Percentiles rank a stretch among this genome's conserved stretches.
Evolutionary conservation across 2,329 filamentous ascomycete genomes (phyloP).

Genomic region (Fusarium chaquense): DNA sequence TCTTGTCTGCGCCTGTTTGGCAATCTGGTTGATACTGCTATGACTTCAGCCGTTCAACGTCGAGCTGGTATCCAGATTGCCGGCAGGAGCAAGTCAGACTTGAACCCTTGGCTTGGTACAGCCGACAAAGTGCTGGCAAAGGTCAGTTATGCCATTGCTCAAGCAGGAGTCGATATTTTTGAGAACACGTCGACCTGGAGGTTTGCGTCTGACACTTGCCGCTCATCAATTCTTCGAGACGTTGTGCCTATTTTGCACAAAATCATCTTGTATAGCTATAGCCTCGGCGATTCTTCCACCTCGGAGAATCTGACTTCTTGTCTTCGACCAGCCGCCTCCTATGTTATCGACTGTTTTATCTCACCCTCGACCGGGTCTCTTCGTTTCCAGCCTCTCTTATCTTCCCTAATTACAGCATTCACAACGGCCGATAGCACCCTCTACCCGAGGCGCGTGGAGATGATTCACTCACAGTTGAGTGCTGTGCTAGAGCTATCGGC

Average conservation of each 20-base stretch:
- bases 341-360: slow-evolving; percentile 82
- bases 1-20: slow-evolving; percentile 81
- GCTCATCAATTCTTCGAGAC: slow-evolving; percentile 74
- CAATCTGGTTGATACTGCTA: slow-evolving; percentile 79
- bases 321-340: slow-evolving; percentile 78
- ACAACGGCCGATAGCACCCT: slow-evolving; percentile 70
- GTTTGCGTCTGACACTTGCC: slow-evolving; percentile 76
- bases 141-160: slow-evolving; percentile 78
- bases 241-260: slow-evolving; percentile 78
- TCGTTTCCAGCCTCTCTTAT: slow-evolving; percentile 81
- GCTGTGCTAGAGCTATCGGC: slow-evolving; percentile 75
- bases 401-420: slow-evolving; percentile 68
- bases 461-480: slow-evolving; percentile 72
- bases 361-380: slow-evolving; percentile 76
- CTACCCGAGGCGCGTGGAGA: slow-evolving; percentile 65
- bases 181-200: slow-evolving; percentile 90
- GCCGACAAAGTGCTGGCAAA: slow-evolving; percentile 82
- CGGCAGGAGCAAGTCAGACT: slow-evolving; percentile 59
- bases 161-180: slow-evolving; percentile 83
- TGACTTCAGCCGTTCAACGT: slow-evolving; percentile 75
- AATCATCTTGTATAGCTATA: slow-evolving; percentile 78
- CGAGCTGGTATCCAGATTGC: slow-evolving; percentile 66
- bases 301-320: slow-evolving; percentile 66
- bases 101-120: slow-evolving; percentile 75
- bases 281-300: slow-evolving; percentile 72